Conservation (phyloP, 176 grass and related monocot genomes). For the Paspalum notatum region DNA sequence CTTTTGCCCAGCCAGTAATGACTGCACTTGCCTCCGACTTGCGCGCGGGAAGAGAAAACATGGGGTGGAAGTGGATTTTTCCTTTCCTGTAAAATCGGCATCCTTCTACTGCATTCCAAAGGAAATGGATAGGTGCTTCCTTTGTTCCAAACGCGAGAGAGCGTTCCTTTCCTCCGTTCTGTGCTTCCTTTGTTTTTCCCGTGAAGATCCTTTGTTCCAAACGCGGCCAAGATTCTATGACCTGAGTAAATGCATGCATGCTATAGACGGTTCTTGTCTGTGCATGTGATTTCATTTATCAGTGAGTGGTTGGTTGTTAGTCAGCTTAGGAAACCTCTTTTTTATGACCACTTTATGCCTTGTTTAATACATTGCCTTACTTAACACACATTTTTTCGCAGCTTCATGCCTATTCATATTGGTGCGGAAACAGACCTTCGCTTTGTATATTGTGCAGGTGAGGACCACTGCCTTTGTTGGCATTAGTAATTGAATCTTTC, state of each 20-base stretch:
- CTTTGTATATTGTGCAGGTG: conserved; percentile 97
- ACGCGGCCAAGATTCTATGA: conserved; percentile 25
- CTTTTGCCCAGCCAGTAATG: too few species aligned
- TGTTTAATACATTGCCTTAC: conserved; percentile 24
- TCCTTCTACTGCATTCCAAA: too few species aligned
- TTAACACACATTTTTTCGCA: conserved; percentile 45
- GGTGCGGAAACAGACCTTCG: conserved; percentile 88
- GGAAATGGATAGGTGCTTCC: too few species aligned
- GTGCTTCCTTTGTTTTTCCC: too few species aligned
- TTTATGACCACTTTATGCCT: not conserved
- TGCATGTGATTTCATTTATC: conserved; percentile 13
- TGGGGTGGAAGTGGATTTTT: too few species aligned
- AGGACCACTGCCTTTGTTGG: conserved; percentile 37
- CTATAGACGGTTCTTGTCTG: not conserved
- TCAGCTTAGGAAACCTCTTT: conserved; percentile 18
- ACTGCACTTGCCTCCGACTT: too few species aligned
- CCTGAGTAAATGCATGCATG: conserved; percentile 5
- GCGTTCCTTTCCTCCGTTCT: too few species aligned
- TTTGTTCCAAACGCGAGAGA: too few species aligned
- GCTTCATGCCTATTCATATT: conserved; percentile 92
- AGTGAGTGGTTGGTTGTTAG: conserved; percentile 5
- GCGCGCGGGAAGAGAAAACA: too few species aligned
- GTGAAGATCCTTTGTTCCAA: too few species aligned
- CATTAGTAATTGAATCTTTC: not conserved
- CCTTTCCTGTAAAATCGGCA: too few species aligned